Percentiles rank a stretch among this genome's conserved stretches.
Conservation (phyloP, 257 asterid genomes). For the Galeopsis tetrahit region DNA sequence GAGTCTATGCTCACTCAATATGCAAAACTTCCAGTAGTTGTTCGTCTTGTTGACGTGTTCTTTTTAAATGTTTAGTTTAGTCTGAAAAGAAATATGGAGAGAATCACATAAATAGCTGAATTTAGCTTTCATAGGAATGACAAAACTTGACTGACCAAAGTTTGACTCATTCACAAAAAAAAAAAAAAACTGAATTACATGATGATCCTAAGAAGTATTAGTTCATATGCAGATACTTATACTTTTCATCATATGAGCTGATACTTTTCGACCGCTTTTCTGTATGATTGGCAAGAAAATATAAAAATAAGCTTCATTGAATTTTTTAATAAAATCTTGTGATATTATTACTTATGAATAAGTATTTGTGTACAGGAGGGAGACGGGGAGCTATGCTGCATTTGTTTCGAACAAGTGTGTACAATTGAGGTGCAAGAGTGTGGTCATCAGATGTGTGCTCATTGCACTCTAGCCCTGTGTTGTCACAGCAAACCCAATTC, state of each 20-base stretch:
- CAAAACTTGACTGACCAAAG: no score
- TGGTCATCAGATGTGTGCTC: constrained; percentile 90
- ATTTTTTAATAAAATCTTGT: background rate
- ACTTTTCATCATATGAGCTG: no score
- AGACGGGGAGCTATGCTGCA: constrained; percentile 69
- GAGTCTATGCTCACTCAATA: no score
- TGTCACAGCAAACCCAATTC: constrained; percentile 68
- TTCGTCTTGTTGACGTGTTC: no score
- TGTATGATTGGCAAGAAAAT: no score
- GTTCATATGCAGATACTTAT: no score
- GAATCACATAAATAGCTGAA: background rate
- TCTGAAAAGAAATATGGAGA: background rate
- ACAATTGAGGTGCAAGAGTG: constrained; percentile 74
- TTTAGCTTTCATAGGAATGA: background rate
- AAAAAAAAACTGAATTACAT: no score
- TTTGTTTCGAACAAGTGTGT: constrained; percentile 78
- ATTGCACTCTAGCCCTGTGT: constrained; percentile 70
- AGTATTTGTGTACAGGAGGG: constrained; percentile 46
- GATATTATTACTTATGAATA: background rate
- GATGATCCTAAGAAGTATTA: no score
- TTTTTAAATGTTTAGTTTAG: background rate
- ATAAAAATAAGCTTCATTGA: no score
- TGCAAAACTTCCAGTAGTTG: no score
- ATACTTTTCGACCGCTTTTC: no score
- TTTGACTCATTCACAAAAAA: no score